These are phyloP conservation scores for Phoenix roebelenii DNA, from an alignment of 176 grass and related monocot genomes.

Conservation along the genomic window DNA sequence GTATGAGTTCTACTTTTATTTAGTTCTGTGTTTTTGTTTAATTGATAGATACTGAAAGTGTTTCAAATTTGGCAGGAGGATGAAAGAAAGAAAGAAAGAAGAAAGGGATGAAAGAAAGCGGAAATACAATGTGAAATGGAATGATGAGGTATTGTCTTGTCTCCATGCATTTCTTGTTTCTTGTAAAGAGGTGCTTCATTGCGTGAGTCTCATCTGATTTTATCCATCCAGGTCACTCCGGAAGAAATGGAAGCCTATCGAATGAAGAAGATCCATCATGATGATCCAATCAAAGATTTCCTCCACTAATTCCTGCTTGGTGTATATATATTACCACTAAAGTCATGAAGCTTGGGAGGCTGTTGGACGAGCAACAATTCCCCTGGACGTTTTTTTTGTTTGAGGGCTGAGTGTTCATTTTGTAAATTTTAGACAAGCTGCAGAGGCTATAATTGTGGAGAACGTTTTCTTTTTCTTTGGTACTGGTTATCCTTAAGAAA, in stretches of 20 bases:
- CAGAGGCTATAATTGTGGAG: too few species aligned
- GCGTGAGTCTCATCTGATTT: background rate
- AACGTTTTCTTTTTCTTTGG: too few species aligned
- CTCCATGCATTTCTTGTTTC: background rate
- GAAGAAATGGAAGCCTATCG: slow-evolving; percentile 98
- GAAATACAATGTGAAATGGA: slow-evolving; percentile 92
- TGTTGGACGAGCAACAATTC: too few species aligned
- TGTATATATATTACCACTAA: too few species aligned
- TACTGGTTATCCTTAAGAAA: too few species aligned
- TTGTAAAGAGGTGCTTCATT: background rate
- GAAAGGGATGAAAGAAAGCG: slow-evolving; percentile 87
- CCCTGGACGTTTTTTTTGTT: too few species aligned
- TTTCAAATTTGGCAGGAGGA: slow-evolving; percentile 46
- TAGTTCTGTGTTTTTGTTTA: background rate
- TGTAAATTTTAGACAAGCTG: too few species aligned
- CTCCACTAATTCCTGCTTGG: slow-evolving; percentile 10
- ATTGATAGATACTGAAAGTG: slow-evolving; percentile 19
- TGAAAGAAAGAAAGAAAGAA: slow-evolving; percentile 61
- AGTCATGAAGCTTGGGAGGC: too few species aligned
- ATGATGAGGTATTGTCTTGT: slow-evolving; percentile 39
- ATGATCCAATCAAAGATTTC: slow-evolving; percentile 93
- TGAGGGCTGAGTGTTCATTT: too few species aligned
- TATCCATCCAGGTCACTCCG: slow-evolving; percentile 37
- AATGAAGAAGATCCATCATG: slow-evolving; percentile 67
- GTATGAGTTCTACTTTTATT: background rate